Evolutionary conservation across 805 yeast species (phyloP).

Genomic region (Yarrowia bubula): DNA sequence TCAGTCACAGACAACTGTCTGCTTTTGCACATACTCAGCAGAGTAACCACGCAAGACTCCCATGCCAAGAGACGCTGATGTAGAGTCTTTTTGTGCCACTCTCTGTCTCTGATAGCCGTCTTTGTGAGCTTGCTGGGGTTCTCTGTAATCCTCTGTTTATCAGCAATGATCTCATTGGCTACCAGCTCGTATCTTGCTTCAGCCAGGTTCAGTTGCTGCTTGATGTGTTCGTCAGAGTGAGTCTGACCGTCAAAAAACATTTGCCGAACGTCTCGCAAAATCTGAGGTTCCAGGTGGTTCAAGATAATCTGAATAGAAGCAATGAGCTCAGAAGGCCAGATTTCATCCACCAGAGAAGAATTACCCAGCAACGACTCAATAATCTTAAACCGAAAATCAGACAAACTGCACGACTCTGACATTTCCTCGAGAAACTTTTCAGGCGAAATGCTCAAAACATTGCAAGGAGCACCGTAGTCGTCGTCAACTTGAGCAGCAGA

Average conservation of each 20-base stretch:
- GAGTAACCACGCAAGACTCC: conserved; percentile 28
- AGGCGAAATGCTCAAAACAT: background rate
- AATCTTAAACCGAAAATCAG: conserved; percentile 17
- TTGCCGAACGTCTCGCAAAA: conserved; percentile 4
- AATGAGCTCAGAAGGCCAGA: conserved; percentile 20
- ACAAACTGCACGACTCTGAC: conserved; percentile 7
- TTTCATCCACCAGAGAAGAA: conserved; percentile 9
- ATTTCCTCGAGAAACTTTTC: conserved; percentile 3
- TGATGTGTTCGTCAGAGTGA: background rate
- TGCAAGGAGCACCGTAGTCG: background rate
- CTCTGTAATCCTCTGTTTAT: conserved; percentile 1
- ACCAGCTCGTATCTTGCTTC: conserved; percentile 18
- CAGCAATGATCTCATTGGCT: conserved; percentile 13
- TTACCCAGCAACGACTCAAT: conserved; percentile 12
- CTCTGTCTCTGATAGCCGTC: background rate
- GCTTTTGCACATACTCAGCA: conserved; percentile 18
- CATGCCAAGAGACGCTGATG: conserved; percentile 12
- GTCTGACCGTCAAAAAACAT: conserved; percentile 19
- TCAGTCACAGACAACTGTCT: background rate
- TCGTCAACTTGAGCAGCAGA: conserved; percentile 19
- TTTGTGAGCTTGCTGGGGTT: background rate
- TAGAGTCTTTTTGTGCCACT: background rate
- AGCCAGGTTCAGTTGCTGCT: conserved; percentile 5
- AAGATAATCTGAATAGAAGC: background rate
- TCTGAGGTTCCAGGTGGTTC: conserved; percentile 18